phyloP scores from a whole-genome alignment of 768 basidiomycete species.

The Agrocybe pediades region DNA sequence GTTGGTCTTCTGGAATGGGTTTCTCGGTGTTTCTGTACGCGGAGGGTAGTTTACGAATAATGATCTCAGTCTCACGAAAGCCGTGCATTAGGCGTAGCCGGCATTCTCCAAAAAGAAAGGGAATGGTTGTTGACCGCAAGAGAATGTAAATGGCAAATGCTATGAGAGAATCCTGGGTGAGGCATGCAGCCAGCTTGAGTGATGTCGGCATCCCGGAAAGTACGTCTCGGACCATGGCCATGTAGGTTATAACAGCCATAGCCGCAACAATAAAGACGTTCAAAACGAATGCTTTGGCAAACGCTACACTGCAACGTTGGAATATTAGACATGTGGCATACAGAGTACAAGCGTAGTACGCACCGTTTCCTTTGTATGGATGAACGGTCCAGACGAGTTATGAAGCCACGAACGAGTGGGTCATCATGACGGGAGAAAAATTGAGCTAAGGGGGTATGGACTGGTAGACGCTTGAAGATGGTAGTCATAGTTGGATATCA shows the following conservation, averaged over 20 bases:
- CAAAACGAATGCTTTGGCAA: constrained; percentile 25
- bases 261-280: constrained; percentile 24
- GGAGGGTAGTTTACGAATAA: constrained; percentile 29
- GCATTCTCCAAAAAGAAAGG: constrained; percentile 36
- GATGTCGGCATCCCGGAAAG: constrained; percentile 16
- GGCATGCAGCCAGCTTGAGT: constrained; percentile 20
- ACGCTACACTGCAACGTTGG: constrained; percentile 20
- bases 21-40: constrained; percentile 4
- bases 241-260: constrained; percentile 17
- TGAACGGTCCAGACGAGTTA: constrained; percentile 30
- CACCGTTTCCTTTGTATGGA: constrained; percentile 24
- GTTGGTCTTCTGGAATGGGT: constrained; percentile 15
- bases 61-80: constrained; percentile 30
- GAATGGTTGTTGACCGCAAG: constrained; percentile 28
- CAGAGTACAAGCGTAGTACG: background rate
- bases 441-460: constrained; percentile 16
- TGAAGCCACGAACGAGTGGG: constrained; percentile 24
- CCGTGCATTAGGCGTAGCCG: constrained; percentile 29
- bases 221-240: constrained; percentile 19
- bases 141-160: constrained; percentile 26
- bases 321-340: background rate
- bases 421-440: constrained; percentile 28
- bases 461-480: constrained; percentile 20
- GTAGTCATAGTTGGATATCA: constrained; percentile 10
- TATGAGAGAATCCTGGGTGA: constrained; percentile 30